Conservation (phyloP, 352 stramenopile species). For the Phytopythium chamaehyphon region DNA sequence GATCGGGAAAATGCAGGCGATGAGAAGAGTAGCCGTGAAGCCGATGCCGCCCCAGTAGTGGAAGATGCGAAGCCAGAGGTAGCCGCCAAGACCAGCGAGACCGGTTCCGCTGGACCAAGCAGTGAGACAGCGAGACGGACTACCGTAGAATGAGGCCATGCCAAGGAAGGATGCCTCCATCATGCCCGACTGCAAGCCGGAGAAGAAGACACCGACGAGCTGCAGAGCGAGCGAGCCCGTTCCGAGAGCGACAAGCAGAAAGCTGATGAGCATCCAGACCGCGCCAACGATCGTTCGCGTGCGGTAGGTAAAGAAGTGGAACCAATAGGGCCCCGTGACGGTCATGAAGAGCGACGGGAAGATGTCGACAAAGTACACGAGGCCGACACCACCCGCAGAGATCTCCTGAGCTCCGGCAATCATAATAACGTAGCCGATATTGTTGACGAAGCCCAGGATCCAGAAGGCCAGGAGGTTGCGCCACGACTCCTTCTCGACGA, state of each 20-base stretch:
- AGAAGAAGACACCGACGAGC: constrained; percentile 87
- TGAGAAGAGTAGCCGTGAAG: constrained; percentile 56
- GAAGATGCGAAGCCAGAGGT: constrained; percentile 82
- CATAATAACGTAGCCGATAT: constrained; percentile 94
- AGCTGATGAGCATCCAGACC: constrained; percentile 80
- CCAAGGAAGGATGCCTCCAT: constrained; percentile 89
- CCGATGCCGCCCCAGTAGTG: constrained; percentile 60
- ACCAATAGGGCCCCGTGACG: constrained; percentile 91
- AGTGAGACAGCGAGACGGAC: constrained; percentile 67
- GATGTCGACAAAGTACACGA: constrained; percentile 93
- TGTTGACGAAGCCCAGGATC: constrained; percentile 92
- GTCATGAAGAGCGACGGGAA: constrained; percentile 88
- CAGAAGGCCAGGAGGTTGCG: constrained; percentile 87
- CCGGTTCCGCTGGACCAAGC: constrained; percentile 92
- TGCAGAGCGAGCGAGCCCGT: constrained; percentile 60
- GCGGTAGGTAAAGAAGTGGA: constrained; percentile 89
- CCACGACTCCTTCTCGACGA: constrained; percentile 20
- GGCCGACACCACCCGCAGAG: constrained; percentile 79
- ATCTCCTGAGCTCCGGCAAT: constrained; percentile 93
- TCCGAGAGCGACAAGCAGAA: constrained; percentile 65
- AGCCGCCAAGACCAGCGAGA: constrained; percentile 89
- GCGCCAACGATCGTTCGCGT: constrained; percentile 65
- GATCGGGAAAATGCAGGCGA: constrained; percentile 56
- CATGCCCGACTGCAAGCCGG: constrained; percentile 81
- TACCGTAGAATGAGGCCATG: constrained; percentile 82